Percentiles rank a stretch among this genome's conserved stretches.
Conservation (phyloP, 2,329 filamentous ascomycete genomes). For the Knufia fluminis region DNA sequence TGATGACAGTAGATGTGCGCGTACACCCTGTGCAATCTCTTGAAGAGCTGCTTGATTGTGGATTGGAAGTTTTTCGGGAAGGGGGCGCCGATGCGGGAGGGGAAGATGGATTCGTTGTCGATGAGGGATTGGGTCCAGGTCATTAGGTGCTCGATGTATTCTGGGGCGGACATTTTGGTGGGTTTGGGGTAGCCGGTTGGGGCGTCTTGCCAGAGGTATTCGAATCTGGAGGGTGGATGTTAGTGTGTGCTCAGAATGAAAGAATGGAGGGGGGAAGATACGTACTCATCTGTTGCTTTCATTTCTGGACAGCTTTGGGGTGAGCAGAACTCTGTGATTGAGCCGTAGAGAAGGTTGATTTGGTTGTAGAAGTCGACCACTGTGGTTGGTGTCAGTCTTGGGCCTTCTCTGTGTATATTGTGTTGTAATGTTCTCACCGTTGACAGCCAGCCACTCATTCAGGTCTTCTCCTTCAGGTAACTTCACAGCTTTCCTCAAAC, state of each 20-base stretch:
- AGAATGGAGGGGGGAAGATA: constrained; percentile 1
- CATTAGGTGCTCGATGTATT: constrained; percentile 98
- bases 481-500: constrained; percentile 90
- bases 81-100: constrained; percentile 85
- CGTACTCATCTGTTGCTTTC: constrained; percentile 98
- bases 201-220: constrained; percentile 97
- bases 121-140: constrained; percentile 91
- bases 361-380: constrained; percentile 99
- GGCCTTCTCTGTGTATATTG: not conserved
- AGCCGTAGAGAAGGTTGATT: constrained; percentile 96
- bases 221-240: constrained; percentile 53
- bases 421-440: constrained; percentile 51
- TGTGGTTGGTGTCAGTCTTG: constrained; percentile 30
- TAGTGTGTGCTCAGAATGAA: constrained; percentile 10
- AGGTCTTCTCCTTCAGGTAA: constrained; percentile 93
- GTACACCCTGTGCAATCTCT: constrained; percentile 96
- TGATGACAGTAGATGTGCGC: constrained; percentile 99
- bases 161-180: constrained; percentile 94
- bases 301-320: constrained; percentile 96
- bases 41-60: constrained; percentile 92
- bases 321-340: constrained; percentile 98
- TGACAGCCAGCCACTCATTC: constrained; percentile 97
- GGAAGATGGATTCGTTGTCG: constrained; percentile 90
- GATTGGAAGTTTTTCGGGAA: constrained; percentile 88
- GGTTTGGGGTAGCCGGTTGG: constrained; percentile 81